A percentile compares a stretch with the other conserved stretches of the same genome.
Conservation (phyloP, 2,329 filamentous ascomycete species). For the Hymenoscyphus fructigenus region DNA sequence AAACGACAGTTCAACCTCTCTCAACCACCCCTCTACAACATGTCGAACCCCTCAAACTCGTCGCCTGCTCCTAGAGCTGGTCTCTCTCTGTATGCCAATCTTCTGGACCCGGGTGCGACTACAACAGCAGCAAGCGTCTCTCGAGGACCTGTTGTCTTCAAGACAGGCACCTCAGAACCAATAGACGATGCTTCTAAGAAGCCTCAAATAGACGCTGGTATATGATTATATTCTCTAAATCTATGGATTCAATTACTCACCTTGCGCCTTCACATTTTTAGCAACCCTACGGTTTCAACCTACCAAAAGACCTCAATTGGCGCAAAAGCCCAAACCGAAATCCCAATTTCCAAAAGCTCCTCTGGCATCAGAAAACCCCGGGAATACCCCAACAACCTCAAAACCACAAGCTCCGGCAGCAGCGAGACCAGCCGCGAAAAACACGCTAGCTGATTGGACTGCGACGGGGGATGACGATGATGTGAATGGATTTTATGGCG, state of each 20-base stretch:
- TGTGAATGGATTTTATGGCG: constrained; percentile 60
- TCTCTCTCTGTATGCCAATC: constrained; percentile 80
- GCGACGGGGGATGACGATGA: constrained; percentile 79
- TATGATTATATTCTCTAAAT: constrained; percentile 38
- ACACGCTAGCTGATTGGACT: constrained; percentile 77
- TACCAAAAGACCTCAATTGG: constrained; percentile 72
- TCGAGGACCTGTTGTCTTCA: constrained; percentile 72
- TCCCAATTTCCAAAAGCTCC: constrained; percentile 53
- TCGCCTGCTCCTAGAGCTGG: constrained; percentile 41
- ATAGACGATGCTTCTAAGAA: constrained; percentile 56
- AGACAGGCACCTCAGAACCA: constrained; percentile 46
- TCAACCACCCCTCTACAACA: constrained; percentile 14
- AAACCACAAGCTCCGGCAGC: constrained; percentile 34
- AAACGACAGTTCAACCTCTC: not conserved
- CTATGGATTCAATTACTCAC: constrained; percentile 46
- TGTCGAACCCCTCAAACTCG: constrained; percentile 36
- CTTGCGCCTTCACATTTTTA: constrained; percentile 35
- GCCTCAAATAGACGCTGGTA: constrained; percentile 58
- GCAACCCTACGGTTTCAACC: constrained; percentile 81
- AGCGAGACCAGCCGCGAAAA: constrained; percentile 55
- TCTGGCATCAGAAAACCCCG: constrained; percentile 24
- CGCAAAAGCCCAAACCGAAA: constrained; percentile 62
- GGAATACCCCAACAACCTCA: constrained; percentile 32
- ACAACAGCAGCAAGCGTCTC: constrained; percentile 62
- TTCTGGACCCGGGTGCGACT: constrained; percentile 64